phyloP scores from a whole-genome alignment of 2,329 filamentous ascomycete species.

The Cladosporium sp. region DNA sequence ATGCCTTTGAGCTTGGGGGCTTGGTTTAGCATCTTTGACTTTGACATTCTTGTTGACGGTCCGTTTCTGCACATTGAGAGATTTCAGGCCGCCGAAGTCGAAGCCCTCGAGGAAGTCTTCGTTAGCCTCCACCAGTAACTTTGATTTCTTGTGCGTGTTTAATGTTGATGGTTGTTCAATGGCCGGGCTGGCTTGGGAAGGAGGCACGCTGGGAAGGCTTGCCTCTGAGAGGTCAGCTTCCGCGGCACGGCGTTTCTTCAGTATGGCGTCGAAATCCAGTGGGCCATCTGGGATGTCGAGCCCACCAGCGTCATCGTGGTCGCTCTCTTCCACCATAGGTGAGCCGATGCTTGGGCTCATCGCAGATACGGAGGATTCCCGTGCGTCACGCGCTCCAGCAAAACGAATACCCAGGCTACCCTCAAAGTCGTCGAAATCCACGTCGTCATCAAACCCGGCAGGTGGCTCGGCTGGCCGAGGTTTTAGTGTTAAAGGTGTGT shows the following conservation, averaged over 20 bases:
- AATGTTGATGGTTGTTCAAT: slow-evolving; percentile 33
- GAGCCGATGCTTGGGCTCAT: slow-evolving; percentile 91
- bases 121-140: slow-evolving; percentile 27
- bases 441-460: slow-evolving; percentile 41
- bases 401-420: slow-evolving; percentile 87
- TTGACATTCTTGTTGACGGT: slow-evolving; percentile 90
- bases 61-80: slow-evolving; percentile 71
- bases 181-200: slow-evolving; percentile 29
- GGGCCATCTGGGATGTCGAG: slow-evolving; percentile 78
- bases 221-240: slow-evolving; percentile 34
- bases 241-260: slow-evolving; percentile 63
- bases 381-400: slow-evolving; percentile 77
- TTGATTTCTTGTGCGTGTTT: slow-evolving; percentile 32
- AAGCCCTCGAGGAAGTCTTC: slow-evolving; percentile 85
- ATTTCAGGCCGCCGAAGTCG: slow-evolving; percentile 76
- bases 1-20: slow-evolving; percentile 63
- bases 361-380: slow-evolving; percentile 81
- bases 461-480: slow-evolving; percentile 22
- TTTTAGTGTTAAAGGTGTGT: slow-evolving; percentile 40
- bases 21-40: slow-evolving; percentile 63
- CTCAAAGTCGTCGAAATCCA: slow-evolving; percentile 91
- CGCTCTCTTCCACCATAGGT: slow-evolving; percentile 91
- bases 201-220: slow-evolving; percentile 11
- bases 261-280: slow-evolving; percentile 72
- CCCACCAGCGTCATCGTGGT: slow-evolving; percentile 82